A percentile compares a stretch with the other conserved stretches of the same genome.
These are phyloP conservation scores for Monilinia laxa DNA, from an alignment of 2,329 filamentous ascomycete species.

Conservation along the genomic window DNA sequence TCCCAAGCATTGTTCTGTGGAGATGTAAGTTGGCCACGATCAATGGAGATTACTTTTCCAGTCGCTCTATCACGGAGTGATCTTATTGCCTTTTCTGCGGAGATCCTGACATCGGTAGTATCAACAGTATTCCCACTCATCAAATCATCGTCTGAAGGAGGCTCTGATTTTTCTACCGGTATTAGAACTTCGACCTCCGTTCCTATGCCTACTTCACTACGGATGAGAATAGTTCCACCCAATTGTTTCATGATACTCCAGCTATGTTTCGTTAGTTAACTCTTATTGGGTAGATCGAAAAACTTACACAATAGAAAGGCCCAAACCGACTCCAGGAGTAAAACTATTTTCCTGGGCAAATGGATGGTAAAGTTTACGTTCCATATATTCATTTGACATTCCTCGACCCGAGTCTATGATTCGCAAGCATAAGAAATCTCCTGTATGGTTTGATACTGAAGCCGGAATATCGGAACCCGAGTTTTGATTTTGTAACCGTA, in stretches of 20 bases:
- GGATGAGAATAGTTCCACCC: constrained; percentile 56
- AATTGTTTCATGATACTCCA: constrained; percentile 44
- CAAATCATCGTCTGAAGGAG: neutral
- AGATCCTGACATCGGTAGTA: constrained; percentile 6
- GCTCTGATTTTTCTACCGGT: constrained; percentile 21
- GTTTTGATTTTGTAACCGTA: constrained; percentile 1
- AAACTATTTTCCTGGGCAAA: constrained; percentile 61
- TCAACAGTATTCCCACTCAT: constrained; percentile 20
- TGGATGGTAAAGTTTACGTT: constrained; percentile 57
- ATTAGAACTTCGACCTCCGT: constrained; percentile 51
- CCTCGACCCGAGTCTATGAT: constrained; percentile 62
- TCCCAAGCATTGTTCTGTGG: constrained; percentile 29
- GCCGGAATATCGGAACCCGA: constrained; percentile 35
- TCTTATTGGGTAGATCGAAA: neutral
- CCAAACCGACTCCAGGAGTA: constrained; percentile 47
- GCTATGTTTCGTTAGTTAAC: constrained; percentile 8
- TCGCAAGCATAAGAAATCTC: constrained; percentile 38
- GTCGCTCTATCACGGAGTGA: constrained; percentile 26
- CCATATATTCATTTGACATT: constrained; percentile 59
- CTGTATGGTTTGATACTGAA: constrained; percentile 57
- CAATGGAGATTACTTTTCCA: constrained; percentile 30
- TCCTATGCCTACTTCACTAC: constrained; percentile 51
- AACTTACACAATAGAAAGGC: constrained; percentile 45
- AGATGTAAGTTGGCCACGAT: constrained; percentile 16
- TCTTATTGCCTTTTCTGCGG: constrained; percentile 27